Conservation (phyloP, 768 basidiomycete species). For the Astraeus odoratus region DNA sequence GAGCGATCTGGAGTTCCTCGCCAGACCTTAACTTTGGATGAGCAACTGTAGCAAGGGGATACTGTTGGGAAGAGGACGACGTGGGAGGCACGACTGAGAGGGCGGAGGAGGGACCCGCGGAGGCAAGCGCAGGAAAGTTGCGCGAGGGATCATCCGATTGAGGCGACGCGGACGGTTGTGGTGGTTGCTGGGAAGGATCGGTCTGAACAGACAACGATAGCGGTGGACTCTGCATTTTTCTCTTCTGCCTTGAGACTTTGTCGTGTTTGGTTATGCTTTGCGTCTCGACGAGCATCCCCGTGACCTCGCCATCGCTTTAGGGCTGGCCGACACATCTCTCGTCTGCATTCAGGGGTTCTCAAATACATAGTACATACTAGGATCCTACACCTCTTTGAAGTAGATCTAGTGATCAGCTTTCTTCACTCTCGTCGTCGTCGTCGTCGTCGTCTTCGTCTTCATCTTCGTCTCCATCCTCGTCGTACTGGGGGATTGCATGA, state of each 20-base stretch:
- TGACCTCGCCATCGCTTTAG: slow-evolving; percentile 30
- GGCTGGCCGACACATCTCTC: too few relatives aligned
- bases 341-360: too few relatives aligned
- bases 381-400: too few relatives aligned
- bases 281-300: slow-evolving; percentile 24
- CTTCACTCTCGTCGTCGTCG: not conserved
- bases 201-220: slow-evolving; percentile 24
- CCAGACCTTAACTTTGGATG: slow-evolving; percentile 33
- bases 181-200: slow-evolving; percentile 9
- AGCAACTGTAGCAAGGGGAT: slow-evolving; percentile 13
- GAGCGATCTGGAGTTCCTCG: slow-evolving; percentile 47
- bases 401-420: too few relatives aligned
- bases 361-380: too few relatives aligned
- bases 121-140: too few relatives aligned
- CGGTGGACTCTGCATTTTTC: slow-evolving; percentile 26
- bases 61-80: slow-evolving; percentile 11
- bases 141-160: slow-evolving; percentile 1
- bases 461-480: slow-evolving; percentile 13
- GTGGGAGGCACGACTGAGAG: slow-evolving; percentile 23
- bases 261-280: slow-evolving; percentile 35
- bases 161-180: not conserved
- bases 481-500: slow-evolving; percentile 26
- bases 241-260: slow-evolving; percentile 22
- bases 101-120: too few relatives aligned
- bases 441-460: slow-evolving; percentile 13